These are phyloP conservation scores for Paecilomyces niveus DNA, from an alignment of 2,329 filamentous ascomycete genomes.

Conservation along the genomic window DNA sequence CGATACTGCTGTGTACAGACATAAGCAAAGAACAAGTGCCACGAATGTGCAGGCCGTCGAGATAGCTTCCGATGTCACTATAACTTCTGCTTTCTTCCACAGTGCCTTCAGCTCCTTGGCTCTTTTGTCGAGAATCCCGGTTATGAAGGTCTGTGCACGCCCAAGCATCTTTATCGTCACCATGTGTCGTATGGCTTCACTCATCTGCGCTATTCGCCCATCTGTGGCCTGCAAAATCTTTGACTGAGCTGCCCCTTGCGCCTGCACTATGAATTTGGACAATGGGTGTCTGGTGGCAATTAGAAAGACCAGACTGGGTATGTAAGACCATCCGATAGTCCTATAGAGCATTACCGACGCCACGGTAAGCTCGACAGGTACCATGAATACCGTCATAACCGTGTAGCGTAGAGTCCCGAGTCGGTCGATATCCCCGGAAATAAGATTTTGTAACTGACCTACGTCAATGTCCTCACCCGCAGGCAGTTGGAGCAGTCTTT, in stretches of 20 bases:
- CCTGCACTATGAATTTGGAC: slow-evolving; percentile 5
- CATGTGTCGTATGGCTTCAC: slow-evolving; percentile 7
- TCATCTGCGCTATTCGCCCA: slow-evolving; percentile 5
- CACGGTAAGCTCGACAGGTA: slow-evolving; percentile 5
- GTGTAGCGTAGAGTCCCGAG: slow-evolving; percentile 8
- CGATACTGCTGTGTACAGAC: slow-evolving; percentile 2
- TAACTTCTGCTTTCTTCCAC: slow-evolving; percentile 7
- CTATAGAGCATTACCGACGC: slow-evolving; percentile 5
- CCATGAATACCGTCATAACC: slow-evolving; percentile 7
- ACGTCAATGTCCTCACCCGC: slow-evolving; percentile 1
- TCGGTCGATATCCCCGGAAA: slow-evolving; percentile 9
- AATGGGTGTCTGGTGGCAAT: slow-evolving; percentile 7
- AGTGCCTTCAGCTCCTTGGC: slow-evolving; percentile 6
- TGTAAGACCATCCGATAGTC: slow-evolving; percentile 8
- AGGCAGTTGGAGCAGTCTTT: slow-evolving; percentile 2
- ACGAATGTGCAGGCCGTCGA: slow-evolving; percentile 5
- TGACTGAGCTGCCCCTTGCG: slow-evolving; percentile 6
- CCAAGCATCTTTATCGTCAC: slow-evolving; percentile 7
- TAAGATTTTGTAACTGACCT: slow-evolving; percentile 7
- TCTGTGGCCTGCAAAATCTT: slow-evolving; percentile 5
- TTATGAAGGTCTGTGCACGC: slow-evolving; percentile 5
- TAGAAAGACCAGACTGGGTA: slow-evolving; percentile 7
- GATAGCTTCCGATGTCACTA: slow-evolving; percentile 6
- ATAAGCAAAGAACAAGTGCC: slow-evolving; percentile 4
- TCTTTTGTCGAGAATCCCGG: slow-evolving; percentile 4